These are phyloP conservation scores for Xanthoconium stramineum DNA, from an alignment of 768 basidiomycete genomes.

Conservation along the genomic window DNA sequence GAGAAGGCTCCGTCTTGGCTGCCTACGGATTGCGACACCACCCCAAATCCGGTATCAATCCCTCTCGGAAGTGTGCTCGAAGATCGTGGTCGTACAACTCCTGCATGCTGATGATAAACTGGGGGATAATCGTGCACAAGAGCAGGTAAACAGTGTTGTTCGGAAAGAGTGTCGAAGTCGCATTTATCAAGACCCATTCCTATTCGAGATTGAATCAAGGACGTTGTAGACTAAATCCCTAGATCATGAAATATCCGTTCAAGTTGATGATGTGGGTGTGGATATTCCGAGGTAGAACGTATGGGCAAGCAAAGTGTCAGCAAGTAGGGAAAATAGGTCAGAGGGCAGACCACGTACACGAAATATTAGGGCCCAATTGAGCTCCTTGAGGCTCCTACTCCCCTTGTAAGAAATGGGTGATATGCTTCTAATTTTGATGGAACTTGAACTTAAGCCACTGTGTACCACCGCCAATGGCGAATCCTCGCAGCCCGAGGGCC, in stretches of 20 bases:
- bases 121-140: conserved; percentile 4
- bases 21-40: no score
- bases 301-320: no score
- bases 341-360: conserved; percentile 11
- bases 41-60: conserved; percentile 15
- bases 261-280: background rate
- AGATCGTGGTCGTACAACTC: background rate
- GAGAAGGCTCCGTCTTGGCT: no score
- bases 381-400: no score
- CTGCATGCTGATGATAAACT: conserved; percentile 16
- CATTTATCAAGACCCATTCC: background rate
- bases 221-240: conserved; percentile 9
- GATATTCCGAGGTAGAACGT: background rate
- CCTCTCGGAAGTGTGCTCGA: background rate
- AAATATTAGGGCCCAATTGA: background rate
- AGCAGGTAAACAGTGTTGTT: background rate
- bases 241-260: background rate
- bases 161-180: background rate
- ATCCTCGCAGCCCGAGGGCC: no score
- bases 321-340: no score
- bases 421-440: no score
- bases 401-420: no score
- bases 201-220: background rate
- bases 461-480: no score
- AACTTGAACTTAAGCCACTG: no score